Conservation (phyloP, 106 monocot genomes). For the Dendrobium chrysotoxum region DNA sequence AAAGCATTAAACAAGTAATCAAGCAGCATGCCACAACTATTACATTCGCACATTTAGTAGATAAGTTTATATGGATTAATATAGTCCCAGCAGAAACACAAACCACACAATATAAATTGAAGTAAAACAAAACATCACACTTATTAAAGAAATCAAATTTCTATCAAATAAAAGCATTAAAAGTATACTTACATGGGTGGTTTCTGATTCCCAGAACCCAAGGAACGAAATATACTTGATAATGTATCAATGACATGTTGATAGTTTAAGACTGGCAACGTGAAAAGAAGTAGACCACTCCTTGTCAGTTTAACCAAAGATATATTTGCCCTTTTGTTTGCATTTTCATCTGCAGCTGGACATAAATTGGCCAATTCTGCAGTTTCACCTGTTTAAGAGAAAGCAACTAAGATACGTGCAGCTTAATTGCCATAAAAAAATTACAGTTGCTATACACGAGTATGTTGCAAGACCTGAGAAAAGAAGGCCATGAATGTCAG, state of each 20-base stretch:
- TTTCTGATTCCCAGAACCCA: conserved; percentile 49
- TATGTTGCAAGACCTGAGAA: not conserved
- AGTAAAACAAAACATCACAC: not conserved
- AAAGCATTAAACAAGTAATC: not conserved
- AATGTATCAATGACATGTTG: conserved; percentile 37
- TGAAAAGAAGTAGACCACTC: conserved; percentile 85
- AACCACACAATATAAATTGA: not conserved
- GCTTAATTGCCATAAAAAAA: not conserved
- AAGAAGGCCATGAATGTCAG: not conserved
- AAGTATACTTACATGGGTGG: conserved; percentile 57
- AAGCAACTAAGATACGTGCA: not conserved
- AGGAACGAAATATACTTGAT: conserved; percentile 43
- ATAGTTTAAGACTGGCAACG: conserved; percentile 30
- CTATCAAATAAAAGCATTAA: not conserved
- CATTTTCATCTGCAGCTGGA: conserved; percentile 15
- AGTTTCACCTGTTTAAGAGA: conserved; percentile 23
- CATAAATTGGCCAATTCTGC: conserved; percentile 13
- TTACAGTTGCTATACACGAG: not conserved
- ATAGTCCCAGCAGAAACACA: not conserved
- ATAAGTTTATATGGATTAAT: not conserved
- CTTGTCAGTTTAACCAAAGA: conserved; percentile 76
- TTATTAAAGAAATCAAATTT: not conserved
- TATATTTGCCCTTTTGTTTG: conserved; percentile 14
- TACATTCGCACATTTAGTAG: not conserved
- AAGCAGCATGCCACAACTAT: not conserved